phyloP scores from a whole-genome alignment of 2,329 filamentous ascomycete species.

The Talaromyces rugulosus region DNA sequence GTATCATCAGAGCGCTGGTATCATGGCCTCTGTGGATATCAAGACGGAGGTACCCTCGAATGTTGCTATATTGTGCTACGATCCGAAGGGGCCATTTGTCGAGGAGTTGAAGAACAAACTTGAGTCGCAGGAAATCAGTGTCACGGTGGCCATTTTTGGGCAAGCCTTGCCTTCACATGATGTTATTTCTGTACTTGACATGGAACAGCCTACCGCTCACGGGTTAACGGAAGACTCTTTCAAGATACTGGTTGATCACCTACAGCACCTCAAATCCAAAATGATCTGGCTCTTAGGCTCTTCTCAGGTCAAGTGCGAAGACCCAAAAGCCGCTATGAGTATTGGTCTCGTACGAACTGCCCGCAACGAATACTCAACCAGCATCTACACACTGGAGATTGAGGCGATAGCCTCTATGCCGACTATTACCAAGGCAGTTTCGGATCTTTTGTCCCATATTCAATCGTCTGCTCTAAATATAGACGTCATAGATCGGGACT shows the following conservation, averaged over 20 bases:
- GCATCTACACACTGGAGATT: not conserved
- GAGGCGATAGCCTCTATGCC: not conserved
- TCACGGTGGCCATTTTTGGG: not conserved
- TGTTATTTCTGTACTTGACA: conserved; percentile 3
- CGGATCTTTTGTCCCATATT: too few relatives aligned
- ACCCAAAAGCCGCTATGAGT: not conserved
- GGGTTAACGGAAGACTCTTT: not conserved
- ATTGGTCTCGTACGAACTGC: not conserved
- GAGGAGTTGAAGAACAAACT: not conserved
- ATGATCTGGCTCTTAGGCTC: not conserved
- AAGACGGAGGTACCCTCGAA: not conserved
- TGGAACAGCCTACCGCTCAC: not conserved
- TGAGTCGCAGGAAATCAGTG: not conserved
- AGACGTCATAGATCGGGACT: not conserved
- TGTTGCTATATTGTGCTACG: not conserved
- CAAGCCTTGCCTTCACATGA: not conserved
- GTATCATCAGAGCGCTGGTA: not conserved
- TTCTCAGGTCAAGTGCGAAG: not conserved
- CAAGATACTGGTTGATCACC: not conserved
- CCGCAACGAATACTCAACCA: not conserved
- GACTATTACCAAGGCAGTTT: too few relatives aligned
- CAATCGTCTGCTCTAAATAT: not conserved
- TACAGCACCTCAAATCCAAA: not conserved
- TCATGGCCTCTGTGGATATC: not conserved
- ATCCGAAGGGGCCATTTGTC: not conserved